Evolutionary conservation across 1,139 yeast species (phyloP).

Genomic region (Yamadazyma epiphylla): DNA sequence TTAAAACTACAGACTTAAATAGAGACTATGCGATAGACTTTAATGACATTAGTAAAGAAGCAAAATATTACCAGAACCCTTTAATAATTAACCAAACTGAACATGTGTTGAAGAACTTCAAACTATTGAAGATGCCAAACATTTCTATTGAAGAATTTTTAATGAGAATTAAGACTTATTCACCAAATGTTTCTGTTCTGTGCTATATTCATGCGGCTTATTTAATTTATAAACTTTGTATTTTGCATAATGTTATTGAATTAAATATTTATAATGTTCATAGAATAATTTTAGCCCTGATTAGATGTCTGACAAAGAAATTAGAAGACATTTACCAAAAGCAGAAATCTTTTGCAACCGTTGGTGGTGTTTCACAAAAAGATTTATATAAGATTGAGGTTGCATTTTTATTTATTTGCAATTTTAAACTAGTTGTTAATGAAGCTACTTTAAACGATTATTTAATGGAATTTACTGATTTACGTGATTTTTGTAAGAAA

Average conservation of each 20-base stretch:
- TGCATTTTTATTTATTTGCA: constrained; percentile 38
- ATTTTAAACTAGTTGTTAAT: constrained; percentile 38
- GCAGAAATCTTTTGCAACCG: constrained; percentile 41
- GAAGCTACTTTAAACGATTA: constrained; percentile 31
- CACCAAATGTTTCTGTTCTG: constrained; percentile 37
- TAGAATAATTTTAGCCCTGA: constrained; percentile 37
- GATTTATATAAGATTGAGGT: constrained; percentile 41
- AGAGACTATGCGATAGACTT: constrained; percentile 9
- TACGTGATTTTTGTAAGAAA: constrained; percentile 10
- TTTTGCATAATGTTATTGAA: constrained; percentile 29
- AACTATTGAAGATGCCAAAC: constrained; percentile 33
- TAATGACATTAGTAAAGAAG: constrained; percentile 17
- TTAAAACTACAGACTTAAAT: constrained; percentile 10
- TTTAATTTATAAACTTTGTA: constrained; percentile 33
- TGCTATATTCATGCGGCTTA: constrained; percentile 41
- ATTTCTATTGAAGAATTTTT: constrained; percentile 35
- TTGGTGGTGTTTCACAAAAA: constrained; percentile 38
- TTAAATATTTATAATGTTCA: constrained; percentile 34
- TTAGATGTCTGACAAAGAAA: constrained; percentile 43
- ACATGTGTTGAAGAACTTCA: constrained; percentile 31
- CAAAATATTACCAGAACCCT: constrained; percentile 14
- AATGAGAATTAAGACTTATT: constrained; percentile 37
- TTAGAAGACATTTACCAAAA: constrained; percentile 44
- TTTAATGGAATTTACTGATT: constrained; percentile 15
- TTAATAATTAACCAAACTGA: constrained; percentile 18